Percentiles rank a stretch among this genome's conserved stretches.
phyloP scores from a whole-genome alignment of 2,329 filamentous ascomycete species.

The Diaporthe velutina region DNA sequence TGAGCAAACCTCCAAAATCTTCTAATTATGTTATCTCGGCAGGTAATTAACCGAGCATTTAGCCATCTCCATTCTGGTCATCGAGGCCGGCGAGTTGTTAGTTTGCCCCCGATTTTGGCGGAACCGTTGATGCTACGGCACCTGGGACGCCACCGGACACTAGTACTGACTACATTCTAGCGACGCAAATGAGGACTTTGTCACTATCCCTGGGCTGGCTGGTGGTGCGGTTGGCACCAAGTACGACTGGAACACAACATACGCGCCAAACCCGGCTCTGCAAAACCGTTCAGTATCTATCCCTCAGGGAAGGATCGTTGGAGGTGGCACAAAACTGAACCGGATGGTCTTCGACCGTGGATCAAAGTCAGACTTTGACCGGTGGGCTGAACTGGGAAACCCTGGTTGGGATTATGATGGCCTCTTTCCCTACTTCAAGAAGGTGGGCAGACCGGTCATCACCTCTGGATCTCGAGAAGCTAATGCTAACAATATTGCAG shows the following conservation, averaged over 20 bases:
- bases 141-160: slow-evolving; percentile 24
- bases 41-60: slow-evolving; percentile 26
- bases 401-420: slow-evolving; percentile 45
- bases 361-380: slow-evolving; percentile 45
- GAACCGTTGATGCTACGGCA: slow-evolving; percentile 27
- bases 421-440: slow-evolving; percentile 49
- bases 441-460: slow-evolving; percentile 38
- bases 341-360: slow-evolving; percentile 48
- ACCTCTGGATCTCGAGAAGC: background rate
- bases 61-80: slow-evolving; percentile 46
- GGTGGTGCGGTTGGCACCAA: slow-evolving; percentile 42
- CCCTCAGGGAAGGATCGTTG: slow-evolving; percentile 44
- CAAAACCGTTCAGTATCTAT: slow-evolving; percentile 22
- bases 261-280: slow-evolving; percentile 26
- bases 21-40: background rate
- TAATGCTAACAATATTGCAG: slow-evolving; percentile 20
- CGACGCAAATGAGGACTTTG: slow-evolving; percentile 42
- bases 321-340: slow-evolving; percentile 46
- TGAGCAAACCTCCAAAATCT: background rate
- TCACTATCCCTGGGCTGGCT: slow-evolving; percentile 46
- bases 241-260: slow-evolving; percentile 48
- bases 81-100: slow-evolving; percentile 44
- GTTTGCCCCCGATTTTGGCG: slow-evolving; percentile 15
- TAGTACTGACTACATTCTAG: slow-evolving; percentile 25
- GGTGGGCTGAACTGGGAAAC: slow-evolving; percentile 47